Base-by-base conservation (phyloP, 108 stramenopile genomes). In the Nitzschia putrida region DNA sequence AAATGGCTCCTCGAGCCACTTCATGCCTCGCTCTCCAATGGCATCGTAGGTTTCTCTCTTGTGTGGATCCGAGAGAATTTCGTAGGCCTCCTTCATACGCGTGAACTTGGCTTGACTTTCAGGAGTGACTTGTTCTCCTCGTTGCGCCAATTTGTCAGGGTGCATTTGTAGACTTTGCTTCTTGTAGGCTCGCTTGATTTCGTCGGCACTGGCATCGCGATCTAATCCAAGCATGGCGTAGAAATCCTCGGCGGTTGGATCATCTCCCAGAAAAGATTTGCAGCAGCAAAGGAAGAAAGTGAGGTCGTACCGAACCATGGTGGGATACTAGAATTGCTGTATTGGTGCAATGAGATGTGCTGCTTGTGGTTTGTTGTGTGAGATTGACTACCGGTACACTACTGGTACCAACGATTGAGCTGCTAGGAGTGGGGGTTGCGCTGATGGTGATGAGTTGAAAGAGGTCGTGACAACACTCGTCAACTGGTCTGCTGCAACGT, bases 141-240 rank as follows among this genome's bases (percentile, higher is more conserved):
- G 80, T 76, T 97, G 98, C 12, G 94, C 94, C 11, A 97, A 83
- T 78, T 98, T 99, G 86, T 99, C 98, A 11, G 98, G 98, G 71
- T 99, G 98, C 88, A 98, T 91, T 61, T 86, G 85, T 10, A 98
- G 84, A 26, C 83, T 83, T 79, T 92, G 87, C 23, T 85, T 81
- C 64, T 96, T 97, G 84, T 98, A 98, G 29, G 96, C 95, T 38
- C 85, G 71, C 64, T 97, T 97, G 60, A 99, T 94, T 63, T 97
- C 96, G 5, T 94, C 93, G 20, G 59, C 71, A 13, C 80, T 66
- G 20, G 94, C 94, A 55, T 90, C 80, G 18, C 66, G 47, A 41
- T 85, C 79, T 10, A 94, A 71, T 40, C 70, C 79, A 11, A 97
- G 77, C 41, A 95, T 68, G 8, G 70, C 68, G 80, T 97, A 97